phyloP scores from a whole-genome alignment of 768 basidiomycete genomes.

The Auriculariales sp. region DNA sequence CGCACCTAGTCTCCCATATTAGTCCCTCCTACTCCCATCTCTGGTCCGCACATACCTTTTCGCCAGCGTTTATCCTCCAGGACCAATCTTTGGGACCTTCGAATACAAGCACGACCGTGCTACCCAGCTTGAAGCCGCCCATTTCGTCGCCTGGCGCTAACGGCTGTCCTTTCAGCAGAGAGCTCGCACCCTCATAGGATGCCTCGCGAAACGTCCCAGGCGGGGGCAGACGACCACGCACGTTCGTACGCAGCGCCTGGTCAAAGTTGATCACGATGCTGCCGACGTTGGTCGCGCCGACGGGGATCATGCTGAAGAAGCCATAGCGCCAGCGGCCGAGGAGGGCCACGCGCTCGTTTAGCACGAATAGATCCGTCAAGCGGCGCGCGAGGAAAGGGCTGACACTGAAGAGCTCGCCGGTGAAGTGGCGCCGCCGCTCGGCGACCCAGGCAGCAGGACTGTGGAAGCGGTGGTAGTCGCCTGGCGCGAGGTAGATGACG shows the following conservation, averaged over 20 bases:
- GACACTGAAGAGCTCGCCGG: conserved; percentile 91
- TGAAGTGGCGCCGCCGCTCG: conserved; percentile 87
- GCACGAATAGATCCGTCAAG: conserved; percentile 81
- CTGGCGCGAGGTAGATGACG: conserved; percentile 95
- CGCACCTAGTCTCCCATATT: no score
- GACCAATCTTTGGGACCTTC: conserved; percentile 81
- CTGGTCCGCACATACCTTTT: conserved; percentile 45
- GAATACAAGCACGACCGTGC: conserved; percentile 92
- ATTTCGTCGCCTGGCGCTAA: conserved; percentile 82
- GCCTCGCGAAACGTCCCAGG: conserved; percentile 87
- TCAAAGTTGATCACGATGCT: conserved; percentile 95
- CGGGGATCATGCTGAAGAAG: conserved; percentile 95
- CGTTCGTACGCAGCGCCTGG: conserved; percentile 82
- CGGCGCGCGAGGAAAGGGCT: conserved; percentile 92
- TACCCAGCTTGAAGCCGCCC: conserved; percentile 92
- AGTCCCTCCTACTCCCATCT: background rate
- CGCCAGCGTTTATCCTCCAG: conserved; percentile 60
- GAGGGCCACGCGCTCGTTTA: conserved; percentile 95
- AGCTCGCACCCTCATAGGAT: conserved; percentile 72
- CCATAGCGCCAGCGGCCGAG: conserved; percentile 91
- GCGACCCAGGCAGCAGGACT: conserved; percentile 95
- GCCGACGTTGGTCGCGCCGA: conserved; percentile 97
- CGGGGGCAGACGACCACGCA: conserved; percentile 47
- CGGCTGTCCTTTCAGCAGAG: conserved; percentile 77
- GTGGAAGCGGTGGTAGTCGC: conserved; percentile 98